phyloP scores from a whole-genome alignment of 257 asterid genomes.

The Solanum pinnatisectum region DNA sequence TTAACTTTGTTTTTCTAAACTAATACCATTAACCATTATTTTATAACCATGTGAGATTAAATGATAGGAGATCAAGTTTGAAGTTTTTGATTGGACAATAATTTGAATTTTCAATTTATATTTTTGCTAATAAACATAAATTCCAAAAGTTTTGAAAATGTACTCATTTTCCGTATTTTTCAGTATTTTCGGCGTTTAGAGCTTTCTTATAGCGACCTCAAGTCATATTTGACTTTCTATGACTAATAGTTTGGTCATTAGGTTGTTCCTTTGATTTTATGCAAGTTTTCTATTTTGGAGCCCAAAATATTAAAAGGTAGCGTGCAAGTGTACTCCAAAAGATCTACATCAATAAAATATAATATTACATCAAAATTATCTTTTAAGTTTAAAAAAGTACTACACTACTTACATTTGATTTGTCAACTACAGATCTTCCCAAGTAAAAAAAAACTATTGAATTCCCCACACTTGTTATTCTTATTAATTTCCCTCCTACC shows the following conservation, averaged over 20 bases:
- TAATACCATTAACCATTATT: not conserved
- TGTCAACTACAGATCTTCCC: not conserved
- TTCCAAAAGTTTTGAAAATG: not conserved
- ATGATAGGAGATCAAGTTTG: not conserved
- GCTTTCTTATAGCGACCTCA: too few species aligned
- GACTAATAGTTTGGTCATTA: too few species aligned
- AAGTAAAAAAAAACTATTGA: not conserved
- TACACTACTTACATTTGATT: not conserved
- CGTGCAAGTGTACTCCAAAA: not conserved
- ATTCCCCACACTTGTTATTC: not conserved
- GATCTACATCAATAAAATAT: too few species aligned
- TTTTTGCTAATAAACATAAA: not conserved
- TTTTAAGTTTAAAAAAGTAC: not conserved
- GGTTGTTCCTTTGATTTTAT: not conserved
- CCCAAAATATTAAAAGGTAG: not conserved
- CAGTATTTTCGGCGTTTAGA: too few species aligned
- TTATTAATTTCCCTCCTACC: not conserved
- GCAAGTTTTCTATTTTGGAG: not conserved
- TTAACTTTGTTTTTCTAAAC: not conserved
- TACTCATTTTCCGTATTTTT: too few species aligned
- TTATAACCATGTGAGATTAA: not conserved
- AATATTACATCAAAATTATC: not conserved
- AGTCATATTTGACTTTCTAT: too few species aligned
- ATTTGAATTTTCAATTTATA: not conserved
- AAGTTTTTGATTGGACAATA: not conserved